These are phyloP conservation scores for Pascua sp. DNA, from an alignment of 1,284 basidiomycete species.

Conservation along the genomic window DNA sequence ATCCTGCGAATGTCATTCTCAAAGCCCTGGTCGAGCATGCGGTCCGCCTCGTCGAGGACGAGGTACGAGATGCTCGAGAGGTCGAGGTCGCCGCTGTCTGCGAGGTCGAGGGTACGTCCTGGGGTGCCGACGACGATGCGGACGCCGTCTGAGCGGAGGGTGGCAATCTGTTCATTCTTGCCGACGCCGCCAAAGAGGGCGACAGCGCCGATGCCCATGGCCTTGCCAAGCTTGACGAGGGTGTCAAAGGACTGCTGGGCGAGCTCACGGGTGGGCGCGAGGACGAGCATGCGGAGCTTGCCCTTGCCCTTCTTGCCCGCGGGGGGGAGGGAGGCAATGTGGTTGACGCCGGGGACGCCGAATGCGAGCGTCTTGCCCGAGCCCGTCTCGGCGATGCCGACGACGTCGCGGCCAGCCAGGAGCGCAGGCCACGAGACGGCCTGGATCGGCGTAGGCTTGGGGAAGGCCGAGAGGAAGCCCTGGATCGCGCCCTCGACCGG, in stretches of 20 bases:
- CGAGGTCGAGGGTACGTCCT: conserved; percentile 85
- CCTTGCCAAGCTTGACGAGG: conserved; percentile 69
- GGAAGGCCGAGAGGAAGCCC: conserved; percentile 66
- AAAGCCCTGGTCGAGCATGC: conserved; percentile 98
- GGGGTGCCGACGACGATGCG: conserved; percentile 91
- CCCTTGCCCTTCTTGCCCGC: conserved; percentile 38
- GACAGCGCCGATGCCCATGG: conserved; percentile 72
- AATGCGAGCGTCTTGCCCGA: conserved; percentile 97
- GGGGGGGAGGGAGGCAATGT: conserved; percentile 51
- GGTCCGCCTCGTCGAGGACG: conserved; percentile 94
- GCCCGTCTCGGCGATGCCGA: conserved; percentile 97
- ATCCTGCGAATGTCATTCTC: conserved; percentile 96
- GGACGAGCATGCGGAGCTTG: conserved; percentile 70
- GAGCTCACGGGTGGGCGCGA: conserved; percentile 91
- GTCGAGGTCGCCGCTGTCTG: conserved; percentile 77
- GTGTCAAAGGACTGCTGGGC: conserved; percentile 92
- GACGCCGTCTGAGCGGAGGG: conserved; percentile 58
- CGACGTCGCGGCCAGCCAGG: conserved; percentile 76
- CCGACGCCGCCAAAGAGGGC: conserved; percentile 90
- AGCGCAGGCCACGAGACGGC: conserved; percentile 92
- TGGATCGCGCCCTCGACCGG: conserved; percentile 63
- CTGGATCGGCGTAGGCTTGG: conserved; percentile 91
- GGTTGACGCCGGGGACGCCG: conserved; percentile 71
- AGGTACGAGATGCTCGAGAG: conserved; percentile 84
- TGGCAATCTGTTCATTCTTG: conserved; percentile 74